phyloP scores from a whole-genome alignment of 225 moss, liverwort and hornwort genomes.

The Climacium dendroides region DNA sequence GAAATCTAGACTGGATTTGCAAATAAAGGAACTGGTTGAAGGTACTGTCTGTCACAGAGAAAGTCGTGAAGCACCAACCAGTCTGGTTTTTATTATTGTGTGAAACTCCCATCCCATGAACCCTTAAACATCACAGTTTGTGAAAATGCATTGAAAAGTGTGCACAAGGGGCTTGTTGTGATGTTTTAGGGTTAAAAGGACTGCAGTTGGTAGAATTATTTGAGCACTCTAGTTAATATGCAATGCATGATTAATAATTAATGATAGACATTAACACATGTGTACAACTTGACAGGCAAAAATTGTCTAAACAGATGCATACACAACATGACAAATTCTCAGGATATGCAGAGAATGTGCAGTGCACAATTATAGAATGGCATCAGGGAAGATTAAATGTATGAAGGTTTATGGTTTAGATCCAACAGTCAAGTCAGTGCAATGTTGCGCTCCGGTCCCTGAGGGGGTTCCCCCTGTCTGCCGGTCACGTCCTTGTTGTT shows the following conservation, averaged over 20 bases:
- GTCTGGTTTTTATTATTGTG: neutral
- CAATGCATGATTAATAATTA: neutral
- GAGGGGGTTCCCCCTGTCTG: no score
- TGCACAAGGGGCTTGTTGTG: neutral
- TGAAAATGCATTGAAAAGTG: neutral
- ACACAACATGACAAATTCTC: neutral
- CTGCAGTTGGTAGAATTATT: neutral
- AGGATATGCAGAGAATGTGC: neutral
- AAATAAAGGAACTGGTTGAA: neutral
- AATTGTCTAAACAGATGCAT: neutral
- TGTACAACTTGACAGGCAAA: neutral
- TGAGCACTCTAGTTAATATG: neutral
- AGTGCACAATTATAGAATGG: neutral
- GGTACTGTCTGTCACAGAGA: neutral
- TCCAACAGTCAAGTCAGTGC: neutral
- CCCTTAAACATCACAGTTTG: neutral
- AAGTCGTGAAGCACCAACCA: neutral
- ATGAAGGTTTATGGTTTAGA: neutral
- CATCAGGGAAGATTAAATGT: neutral
- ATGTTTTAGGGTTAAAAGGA: neutral
- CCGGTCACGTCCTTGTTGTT: no score
- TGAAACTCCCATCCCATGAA: neutral
- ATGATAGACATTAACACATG: neutral
- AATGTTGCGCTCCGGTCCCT: no score
- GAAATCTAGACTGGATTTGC: neutral